Conservation (phyloP, 495 filamentous ascomycete genomes). For the Penicillium diatomitis region DNA sequence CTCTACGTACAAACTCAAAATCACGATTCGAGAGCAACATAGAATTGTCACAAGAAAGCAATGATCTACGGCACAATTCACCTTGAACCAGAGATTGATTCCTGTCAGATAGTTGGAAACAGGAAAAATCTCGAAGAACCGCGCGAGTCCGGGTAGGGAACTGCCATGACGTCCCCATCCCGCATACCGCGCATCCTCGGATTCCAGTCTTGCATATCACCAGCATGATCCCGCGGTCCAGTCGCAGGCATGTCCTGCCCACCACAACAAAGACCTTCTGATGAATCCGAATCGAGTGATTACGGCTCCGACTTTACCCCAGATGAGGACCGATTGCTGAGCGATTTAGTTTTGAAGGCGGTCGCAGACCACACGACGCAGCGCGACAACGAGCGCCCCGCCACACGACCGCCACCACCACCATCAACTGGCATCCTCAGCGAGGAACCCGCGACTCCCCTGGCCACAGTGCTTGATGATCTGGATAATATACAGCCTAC, state of each 20-base stretch:
- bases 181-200: neutral
- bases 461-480: neutral
- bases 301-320: constrained; percentile 66
- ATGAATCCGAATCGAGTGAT: constrained; percentile 28
- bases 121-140: too few relatives aligned
- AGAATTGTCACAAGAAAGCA: too few relatives aligned
- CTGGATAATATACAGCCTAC: constrained; percentile 6
- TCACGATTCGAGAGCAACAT: too few relatives aligned
- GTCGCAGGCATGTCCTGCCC: constrained; percentile 35
- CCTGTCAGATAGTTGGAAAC: too few relatives aligned
- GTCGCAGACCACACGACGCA: constrained; percentile 18
- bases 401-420: constrained; percentile 10
- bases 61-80: too few relatives aligned
- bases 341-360: constrained; percentile 34
- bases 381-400: constrained; percentile 1
- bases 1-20: too few relatives aligned
- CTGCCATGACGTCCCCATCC: constrained; percentile 9
- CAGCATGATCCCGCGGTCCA: constrained; percentile 12
- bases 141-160: neutral
- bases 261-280: constrained; percentile 9
- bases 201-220: constrained; percentile 2
- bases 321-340: constrained; percentile 49
- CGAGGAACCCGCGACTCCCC: neutral
- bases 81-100: too few relatives aligned
- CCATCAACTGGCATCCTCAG: constrained; percentile 3